Percentiles rank a stretch among this genome's conserved stretches.
These are phyloP conservation scores for Entelexis sorbosivorans DNA, from an alignment of 1,139 yeast species.

Conservation along the genomic window DNA sequence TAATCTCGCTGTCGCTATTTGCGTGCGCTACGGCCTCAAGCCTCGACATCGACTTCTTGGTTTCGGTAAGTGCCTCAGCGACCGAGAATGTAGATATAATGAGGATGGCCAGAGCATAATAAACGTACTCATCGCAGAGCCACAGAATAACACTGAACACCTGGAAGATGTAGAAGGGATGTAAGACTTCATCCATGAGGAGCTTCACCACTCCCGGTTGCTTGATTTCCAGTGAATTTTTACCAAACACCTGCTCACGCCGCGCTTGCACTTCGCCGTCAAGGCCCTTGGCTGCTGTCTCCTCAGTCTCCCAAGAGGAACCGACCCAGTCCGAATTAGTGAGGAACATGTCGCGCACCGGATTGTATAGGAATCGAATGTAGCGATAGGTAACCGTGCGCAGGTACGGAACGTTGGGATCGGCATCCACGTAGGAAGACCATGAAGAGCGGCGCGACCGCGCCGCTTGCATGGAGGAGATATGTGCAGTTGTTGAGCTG, in stretches of 20 bases:
- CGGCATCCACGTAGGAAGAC: slow-evolving; percentile 31
- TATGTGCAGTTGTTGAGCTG: background rate
- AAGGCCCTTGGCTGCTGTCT: slow-evolving; percentile 56
- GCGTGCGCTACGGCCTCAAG: slow-evolving; percentile 68
- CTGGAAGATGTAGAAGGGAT: slow-evolving; percentile 91
- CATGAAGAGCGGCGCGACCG: slow-evolving; percentile 11
- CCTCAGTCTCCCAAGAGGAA: slow-evolving; percentile 51
- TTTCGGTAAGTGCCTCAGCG: slow-evolving; percentile 68
- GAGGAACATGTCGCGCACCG: slow-evolving; percentile 72
- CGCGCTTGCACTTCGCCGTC: slow-evolving; percentile 58
- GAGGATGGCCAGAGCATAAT: slow-evolving; percentile 87
- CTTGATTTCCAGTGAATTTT: slow-evolving; percentile 60
- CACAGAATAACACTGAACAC: slow-evolving; percentile 82
- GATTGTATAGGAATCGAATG: slow-evolving; percentile 70
- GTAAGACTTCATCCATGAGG: slow-evolving; percentile 75
- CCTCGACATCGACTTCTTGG: slow-evolving; percentile 61
- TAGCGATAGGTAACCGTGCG: slow-evolving; percentile 72
- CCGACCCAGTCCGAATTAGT: slow-evolving; percentile 86
- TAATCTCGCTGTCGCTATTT: slow-evolving; percentile 59
- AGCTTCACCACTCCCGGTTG: slow-evolving; percentile 59
- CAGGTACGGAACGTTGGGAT: slow-evolving; percentile 60
- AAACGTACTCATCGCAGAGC: slow-evolving; percentile 84
- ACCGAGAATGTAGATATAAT: slow-evolving; percentile 74
- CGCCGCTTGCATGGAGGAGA: background rate
- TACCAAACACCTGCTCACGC: slow-evolving; percentile 63